Percentiles rank a stretch among this genome's conserved stretches.
Conservation (phyloP, 2,329 filamentous ascomycete species). For the Malbranchea zuffiana region DNA sequence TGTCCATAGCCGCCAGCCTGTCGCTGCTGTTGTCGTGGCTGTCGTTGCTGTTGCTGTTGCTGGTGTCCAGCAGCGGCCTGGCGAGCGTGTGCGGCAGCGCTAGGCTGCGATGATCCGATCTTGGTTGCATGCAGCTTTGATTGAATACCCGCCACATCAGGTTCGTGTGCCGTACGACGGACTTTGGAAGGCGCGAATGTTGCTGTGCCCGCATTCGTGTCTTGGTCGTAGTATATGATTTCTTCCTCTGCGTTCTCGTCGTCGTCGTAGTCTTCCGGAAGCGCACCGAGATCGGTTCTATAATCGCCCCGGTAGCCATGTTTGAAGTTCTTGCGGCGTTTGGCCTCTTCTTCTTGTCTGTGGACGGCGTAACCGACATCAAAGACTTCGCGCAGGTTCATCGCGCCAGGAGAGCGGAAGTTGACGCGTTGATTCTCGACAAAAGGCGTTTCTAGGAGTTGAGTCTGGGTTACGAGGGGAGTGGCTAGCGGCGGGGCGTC, state of each 20-base stretch:
- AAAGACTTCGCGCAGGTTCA: constrained; percentile 94
- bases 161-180: constrained; percentile 48
- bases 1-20: constrained; percentile 66
- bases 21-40: constrained; percentile 39
- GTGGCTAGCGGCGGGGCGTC: constrained; percentile 65
- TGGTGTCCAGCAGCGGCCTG: constrained; percentile 37
- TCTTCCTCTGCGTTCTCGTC: constrained; percentile 49
- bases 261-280: constrained; percentile 55
- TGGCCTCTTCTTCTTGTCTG: constrained; percentile 88
- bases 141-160: constrained; percentile 63
- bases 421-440: constrained; percentile 61
- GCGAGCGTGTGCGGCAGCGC: constrained; percentile 52
- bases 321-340: constrained; percentile 73
- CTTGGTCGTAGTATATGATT: constrained; percentile 41
- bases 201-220: constrained; percentile 26
- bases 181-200: constrained; percentile 52
- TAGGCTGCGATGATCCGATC: constrained; percentile 38
- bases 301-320: constrained; percentile 57
- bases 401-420: constrained; percentile 87
- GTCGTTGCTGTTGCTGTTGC: constrained; percentile 41
- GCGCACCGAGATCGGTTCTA: constrained; percentile 49
- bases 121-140: constrained; percentile 77
- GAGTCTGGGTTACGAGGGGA: constrained; percentile 46
- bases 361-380: constrained; percentile 98
- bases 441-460: constrained; percentile 45